Conservation (phyloP, 805 yeast species). For the Candida ponderosae region DNA sequence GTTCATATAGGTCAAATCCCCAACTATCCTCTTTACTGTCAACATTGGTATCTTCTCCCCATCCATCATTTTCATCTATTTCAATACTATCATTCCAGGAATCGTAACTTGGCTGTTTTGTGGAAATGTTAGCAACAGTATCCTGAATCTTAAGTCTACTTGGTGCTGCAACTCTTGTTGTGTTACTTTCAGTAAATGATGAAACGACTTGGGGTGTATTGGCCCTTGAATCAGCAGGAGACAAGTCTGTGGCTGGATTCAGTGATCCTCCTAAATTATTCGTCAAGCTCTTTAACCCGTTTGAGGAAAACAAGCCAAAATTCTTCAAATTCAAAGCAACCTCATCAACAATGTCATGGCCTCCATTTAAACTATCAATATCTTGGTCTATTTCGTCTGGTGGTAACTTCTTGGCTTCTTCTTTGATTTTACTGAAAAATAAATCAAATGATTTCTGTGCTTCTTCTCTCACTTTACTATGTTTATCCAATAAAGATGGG, state of each 20-base stretch:
- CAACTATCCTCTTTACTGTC: conserved; percentile 13
- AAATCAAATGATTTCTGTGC: conserved; percentile 62
- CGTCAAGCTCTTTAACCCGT: conserved; percentile 10
- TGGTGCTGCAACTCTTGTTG: not conserved
- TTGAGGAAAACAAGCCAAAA: conserved; percentile 16
- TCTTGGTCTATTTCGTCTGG: conserved; percentile 14
- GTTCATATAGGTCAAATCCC: conserved; percentile 7
- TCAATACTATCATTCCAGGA: no score
- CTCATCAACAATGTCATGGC: conserved; percentile 14
- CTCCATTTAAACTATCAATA: conserved; percentile 4
- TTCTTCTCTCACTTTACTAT: conserved; percentile 58
- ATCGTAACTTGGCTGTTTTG: no score
- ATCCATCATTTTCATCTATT: no score
- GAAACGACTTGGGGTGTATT: conserved; percentile 12
- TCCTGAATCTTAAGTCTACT: no score
- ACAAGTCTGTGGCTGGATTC: conserved; percentile 7
- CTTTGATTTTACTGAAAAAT: conserved; percentile 47
- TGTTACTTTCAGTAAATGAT: conserved; percentile 6
- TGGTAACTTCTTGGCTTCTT: conserved; percentile 33
- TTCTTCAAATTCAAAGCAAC: conserved; percentile 16
- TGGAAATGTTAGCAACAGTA: no score
- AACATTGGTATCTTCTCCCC: conserved; percentile 7
- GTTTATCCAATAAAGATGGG: conserved; percentile 72
- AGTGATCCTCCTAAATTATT: conserved; percentile 17
- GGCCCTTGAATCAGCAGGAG: conserved; percentile 11